A percentile compares a stretch with the other conserved stretches of the same genome.
Evolutionary conservation across 495 filamentous ascomycete species (phyloP).

Genomic region (Clohesyomyces aquaticus): DNA sequence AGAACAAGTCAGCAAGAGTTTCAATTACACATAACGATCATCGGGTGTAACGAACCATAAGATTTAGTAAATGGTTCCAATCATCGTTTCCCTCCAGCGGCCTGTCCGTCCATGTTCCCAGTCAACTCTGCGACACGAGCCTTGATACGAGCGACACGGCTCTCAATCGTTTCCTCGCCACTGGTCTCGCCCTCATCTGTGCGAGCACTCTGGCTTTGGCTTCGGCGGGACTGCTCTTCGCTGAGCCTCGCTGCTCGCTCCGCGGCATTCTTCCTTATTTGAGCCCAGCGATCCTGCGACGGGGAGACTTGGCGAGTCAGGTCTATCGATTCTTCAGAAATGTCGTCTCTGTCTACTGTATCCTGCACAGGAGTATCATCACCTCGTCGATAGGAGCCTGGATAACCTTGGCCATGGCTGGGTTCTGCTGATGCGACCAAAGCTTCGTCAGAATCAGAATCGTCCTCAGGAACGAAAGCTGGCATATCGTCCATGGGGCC

Average conservation of each 20-base stretch:
- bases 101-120: constrained; percentile 66
- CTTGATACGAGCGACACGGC: constrained; percentile 95
- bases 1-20: neutral
- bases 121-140: constrained; percentile 94
- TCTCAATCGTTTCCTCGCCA: constrained; percentile 97
- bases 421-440: constrained; percentile 14
- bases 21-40: no score
- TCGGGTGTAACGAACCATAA: neutral
- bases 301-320: constrained; percentile 19
- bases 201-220: constrained; percentile 56
- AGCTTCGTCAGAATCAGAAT: constrained; percentile 45
- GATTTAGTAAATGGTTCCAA: neutral
- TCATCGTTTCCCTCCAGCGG: constrained; percentile 3
- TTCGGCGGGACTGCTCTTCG: constrained; percentile 63
- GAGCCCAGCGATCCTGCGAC: constrained; percentile 67
- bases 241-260: constrained; percentile 65
- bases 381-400: constrained; percentile 7
- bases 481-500: constrained; percentile 86
- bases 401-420: neutral
- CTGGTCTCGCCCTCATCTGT: constrained; percentile 85
- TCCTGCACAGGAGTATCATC: constrained; percentile 13
- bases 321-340: constrained; percentile 35
- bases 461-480: constrained; percentile 75
- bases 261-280: constrained; percentile 92
- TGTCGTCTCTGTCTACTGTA: constrained; percentile 28